A percentile compares a stretch with the other conserved stretches of the same genome.
These are phyloP conservation scores for Suhomyces faveliae DNA, from an alignment of 805 yeast species.

Conservation along the genomic window DNA sequence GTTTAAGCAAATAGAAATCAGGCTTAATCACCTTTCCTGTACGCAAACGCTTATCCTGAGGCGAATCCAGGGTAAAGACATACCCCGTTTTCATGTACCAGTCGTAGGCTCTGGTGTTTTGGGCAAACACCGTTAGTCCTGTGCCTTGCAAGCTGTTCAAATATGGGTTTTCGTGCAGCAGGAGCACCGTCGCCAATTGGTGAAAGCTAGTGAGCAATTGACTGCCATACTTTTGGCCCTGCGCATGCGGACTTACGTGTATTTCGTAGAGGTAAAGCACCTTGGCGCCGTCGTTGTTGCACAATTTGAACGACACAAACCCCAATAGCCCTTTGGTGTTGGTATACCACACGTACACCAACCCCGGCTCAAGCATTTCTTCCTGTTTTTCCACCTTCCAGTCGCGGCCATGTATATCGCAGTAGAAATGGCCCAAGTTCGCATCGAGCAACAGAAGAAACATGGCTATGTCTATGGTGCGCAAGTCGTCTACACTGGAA, in stretches of 20 bases:
- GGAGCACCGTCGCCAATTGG: constrained; percentile 17
- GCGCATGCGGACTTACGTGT: constrained; percentile 40
- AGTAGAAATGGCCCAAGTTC: constrained; percentile 30
- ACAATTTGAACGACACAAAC: constrained; percentile 48
- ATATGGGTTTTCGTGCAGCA: background rate
- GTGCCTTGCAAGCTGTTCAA: constrained; percentile 24
- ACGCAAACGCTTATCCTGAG: constrained; percentile 41
- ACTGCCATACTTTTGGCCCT: constrained; percentile 39
- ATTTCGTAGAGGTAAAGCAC: constrained; percentile 58
- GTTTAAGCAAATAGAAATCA: constrained; percentile 35
- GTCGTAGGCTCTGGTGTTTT: constrained; percentile 38
- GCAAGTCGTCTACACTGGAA: constrained; percentile 1
- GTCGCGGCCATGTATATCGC: constrained; percentile 27
- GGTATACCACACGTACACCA: constrained; percentile 40
- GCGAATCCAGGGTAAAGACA: constrained; percentile 38
- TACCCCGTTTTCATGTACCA: constrained; percentile 49
- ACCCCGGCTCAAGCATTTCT: constrained; percentile 50
- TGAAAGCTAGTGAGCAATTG: constrained; percentile 38
- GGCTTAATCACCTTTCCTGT: constrained; percentile 43
- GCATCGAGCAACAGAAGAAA: constrained; percentile 25
- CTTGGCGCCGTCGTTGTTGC: constrained; percentile 34
- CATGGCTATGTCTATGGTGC: background rate
- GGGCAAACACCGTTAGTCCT: constrained; percentile 51
- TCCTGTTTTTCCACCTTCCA: constrained; percentile 43
- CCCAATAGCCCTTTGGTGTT: constrained; percentile 26